These are phyloP conservation scores for Serpula lacrymans DNA, from an alignment of 768 basidiomycete genomes.

Conservation along the genomic window DNA sequence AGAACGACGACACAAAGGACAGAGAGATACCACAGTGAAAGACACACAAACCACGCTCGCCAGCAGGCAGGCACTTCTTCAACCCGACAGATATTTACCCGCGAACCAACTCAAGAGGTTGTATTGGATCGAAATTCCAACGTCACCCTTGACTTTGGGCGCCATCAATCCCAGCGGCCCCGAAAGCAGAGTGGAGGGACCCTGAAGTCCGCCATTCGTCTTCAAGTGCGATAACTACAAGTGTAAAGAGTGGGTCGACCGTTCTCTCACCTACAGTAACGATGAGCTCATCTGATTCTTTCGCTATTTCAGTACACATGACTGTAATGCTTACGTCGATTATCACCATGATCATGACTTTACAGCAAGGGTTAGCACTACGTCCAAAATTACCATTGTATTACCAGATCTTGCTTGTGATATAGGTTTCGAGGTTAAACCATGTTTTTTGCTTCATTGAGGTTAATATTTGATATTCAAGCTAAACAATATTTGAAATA, in stretches of 20 bases:
- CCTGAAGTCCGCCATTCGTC: slow-evolving; percentile 35
- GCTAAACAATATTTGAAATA: slow-evolving; percentile 4
- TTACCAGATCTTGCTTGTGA: too few relatives aligned
- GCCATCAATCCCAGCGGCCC: slow-evolving; percentile 20
- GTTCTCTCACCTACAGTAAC: too few relatives aligned
- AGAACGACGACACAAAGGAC: slow-evolving; percentile 15
- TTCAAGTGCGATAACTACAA: slow-evolving; percentile 26
- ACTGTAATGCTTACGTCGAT: too few relatives aligned
- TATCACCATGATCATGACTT: too few relatives aligned
- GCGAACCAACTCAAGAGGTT: too few relatives aligned
- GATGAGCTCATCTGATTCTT: too few relatives aligned
- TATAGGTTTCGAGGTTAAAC: too few relatives aligned
- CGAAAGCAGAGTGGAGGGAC: slow-evolving; percentile 27
- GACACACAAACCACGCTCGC: slow-evolving; percentile 28
- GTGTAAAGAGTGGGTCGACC: background rate
- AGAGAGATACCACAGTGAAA: slow-evolving; percentile 17
- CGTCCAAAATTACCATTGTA: too few relatives aligned
- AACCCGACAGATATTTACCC: too few relatives aligned
- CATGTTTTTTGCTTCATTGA: too few relatives aligned
- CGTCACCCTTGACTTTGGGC: slow-evolving; percentile 25
- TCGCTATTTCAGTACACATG: too few relatives aligned
- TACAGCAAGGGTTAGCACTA: too few relatives aligned
- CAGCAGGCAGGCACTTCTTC: slow-evolving; percentile 11
- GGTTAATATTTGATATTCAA: background rate
- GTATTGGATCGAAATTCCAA: slow-evolving; percentile 25